Evolutionary conservation across 306 rosid species (phyloP).

Genomic region (Vachellia pachyceras): DNA sequence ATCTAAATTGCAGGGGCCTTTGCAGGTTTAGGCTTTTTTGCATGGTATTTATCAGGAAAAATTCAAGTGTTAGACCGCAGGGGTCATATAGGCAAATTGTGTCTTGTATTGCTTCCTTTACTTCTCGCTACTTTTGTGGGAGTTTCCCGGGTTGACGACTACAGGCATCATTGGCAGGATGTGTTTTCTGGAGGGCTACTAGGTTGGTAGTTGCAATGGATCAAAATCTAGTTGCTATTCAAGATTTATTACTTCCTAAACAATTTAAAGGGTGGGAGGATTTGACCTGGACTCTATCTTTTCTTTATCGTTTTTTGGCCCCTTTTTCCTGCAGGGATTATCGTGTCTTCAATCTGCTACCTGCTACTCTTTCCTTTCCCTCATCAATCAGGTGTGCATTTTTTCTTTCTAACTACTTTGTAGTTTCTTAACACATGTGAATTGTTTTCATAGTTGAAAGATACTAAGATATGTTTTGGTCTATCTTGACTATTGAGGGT

Average conservation of each 20-base stretch:
- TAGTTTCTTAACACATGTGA: neutral
- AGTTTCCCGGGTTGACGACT: constrained; percentile 44
- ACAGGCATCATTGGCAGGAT: constrained; percentile 51
- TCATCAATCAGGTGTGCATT: constrained; percentile 21
- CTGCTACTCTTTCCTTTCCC: constrained; percentile 45
- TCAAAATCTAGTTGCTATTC: neutral
- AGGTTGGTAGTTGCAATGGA: constrained; percentile 27
- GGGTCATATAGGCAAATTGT: constrained; percentile 32
- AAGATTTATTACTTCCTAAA: neutral
- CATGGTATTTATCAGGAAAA: constrained; percentile 47
- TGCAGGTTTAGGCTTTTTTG: constrained; percentile 44
- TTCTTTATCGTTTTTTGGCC: neutral
- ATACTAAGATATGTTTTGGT: neutral
- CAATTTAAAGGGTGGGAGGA: neutral
- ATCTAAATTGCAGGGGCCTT: constrained; percentile 38
- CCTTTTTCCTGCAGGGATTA: constrained; percentile 36
- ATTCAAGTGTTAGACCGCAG: constrained; percentile 38
- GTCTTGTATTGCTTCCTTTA: constrained; percentile 37
- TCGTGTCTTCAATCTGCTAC: constrained; percentile 39
- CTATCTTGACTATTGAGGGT: neutral
- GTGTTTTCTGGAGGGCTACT: constrained; percentile 43
- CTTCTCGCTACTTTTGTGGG: constrained; percentile 46
- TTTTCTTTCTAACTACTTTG: neutral
- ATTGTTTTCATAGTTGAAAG: neutral
- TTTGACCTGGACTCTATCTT: neutral